A percentile compares a stretch with the other conserved stretches of the same genome.
phyloP scores from a whole-genome alignment of 768 basidiomycete species.

The Amanita thiersii region DNA sequence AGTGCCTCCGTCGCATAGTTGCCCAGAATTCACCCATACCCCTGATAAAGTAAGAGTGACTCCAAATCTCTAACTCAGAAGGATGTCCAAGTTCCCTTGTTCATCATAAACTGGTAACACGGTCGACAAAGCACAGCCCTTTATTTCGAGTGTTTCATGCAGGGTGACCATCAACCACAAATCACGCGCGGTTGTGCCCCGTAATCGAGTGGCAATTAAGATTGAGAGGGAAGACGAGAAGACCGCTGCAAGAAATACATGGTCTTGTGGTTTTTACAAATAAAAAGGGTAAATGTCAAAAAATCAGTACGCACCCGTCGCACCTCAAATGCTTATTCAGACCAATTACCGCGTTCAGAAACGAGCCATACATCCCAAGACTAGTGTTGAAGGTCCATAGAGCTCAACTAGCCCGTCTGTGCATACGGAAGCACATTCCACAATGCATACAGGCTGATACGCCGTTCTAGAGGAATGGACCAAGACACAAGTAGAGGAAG shows the following conservation, averaged over 20 bases:
- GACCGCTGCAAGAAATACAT: constrained; percentile 36
- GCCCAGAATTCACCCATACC: too few species aligned
- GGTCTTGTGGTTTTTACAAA: constrained; percentile 41
- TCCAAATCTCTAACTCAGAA: too few species aligned
- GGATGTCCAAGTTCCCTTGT: too few species aligned
- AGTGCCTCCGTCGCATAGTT: too few species aligned
- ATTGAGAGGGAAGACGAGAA: constrained; percentile 37
- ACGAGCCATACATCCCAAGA: constrained; percentile 40
- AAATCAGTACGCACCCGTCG: constrained; percentile 43
- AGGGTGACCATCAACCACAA: too few species aligned
- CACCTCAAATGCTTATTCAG: constrained; percentile 50
- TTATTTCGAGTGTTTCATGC: too few species aligned
- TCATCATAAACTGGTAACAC: too few species aligned
- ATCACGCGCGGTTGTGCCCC: constrained; percentile 34
- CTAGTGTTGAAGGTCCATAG: constrained; percentile 34
- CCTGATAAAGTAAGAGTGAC: too few species aligned
- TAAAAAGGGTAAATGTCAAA: constrained; percentile 40
- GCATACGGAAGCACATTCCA: constrained; percentile 36
- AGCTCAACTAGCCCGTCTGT: constrained; percentile 28
- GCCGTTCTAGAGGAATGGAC: constrained; percentile 38
- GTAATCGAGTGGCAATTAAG: constrained; percentile 47
- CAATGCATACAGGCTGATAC: constrained; percentile 34
- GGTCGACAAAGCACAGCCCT: too few species aligned
- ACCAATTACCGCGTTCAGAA: constrained; percentile 31
- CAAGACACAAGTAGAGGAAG: constrained; percentile 37